Percentiles rank a stretch among this genome's conserved stretches.
Conservation (phyloP, 1,284 basidiomycete genomes). For the Phellopilus nigrolimitatus region DNA sequence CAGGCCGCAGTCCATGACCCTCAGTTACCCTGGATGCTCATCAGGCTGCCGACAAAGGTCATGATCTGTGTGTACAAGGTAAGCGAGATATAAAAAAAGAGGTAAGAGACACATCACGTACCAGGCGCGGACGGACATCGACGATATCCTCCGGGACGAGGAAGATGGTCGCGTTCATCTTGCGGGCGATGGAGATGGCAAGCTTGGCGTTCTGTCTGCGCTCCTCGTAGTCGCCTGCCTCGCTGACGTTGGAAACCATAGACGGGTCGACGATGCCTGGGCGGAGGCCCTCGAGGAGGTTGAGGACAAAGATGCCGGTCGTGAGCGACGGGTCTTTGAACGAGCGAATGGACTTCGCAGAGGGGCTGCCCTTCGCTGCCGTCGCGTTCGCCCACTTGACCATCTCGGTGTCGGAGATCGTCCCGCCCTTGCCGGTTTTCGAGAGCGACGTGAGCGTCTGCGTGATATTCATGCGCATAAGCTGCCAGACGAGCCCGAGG, state of each 20-base stretch:
- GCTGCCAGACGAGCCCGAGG: conserved; percentile 95
- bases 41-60: conserved; percentile 50
- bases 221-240: conserved; percentile 80
- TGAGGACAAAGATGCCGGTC: conserved; percentile 91
- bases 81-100: conserved; percentile 28
- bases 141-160: conserved; percentile 96
- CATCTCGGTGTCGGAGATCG: conserved; percentile 90
- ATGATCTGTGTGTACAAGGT: conserved; percentile 33
- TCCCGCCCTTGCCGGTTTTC: conserved; percentile 67
- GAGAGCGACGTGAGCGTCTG: conserved; percentile 84
- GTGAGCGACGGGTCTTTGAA: conserved; percentile 94
- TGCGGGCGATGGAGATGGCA: conserved; percentile 96
- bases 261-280: conserved; percentile 94
- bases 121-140: conserved; percentile 79
- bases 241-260: conserved; percentile 65
- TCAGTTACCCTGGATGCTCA: conserved; percentile 24
- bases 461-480: conserved; percentile 92
- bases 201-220: conserved; percentile 92
- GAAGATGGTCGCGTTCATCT: conserved; percentile 97
- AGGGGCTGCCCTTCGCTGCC: conserved; percentile 68
- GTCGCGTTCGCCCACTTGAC: conserved; percentile 94
- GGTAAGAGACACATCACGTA: conserved; percentile 35
- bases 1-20: neutral
- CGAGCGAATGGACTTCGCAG: conserved; percentile 73
- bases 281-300: conserved; percentile 85